These are phyloP conservation scores for Medicago lupulina DNA, from an alignment of 306 rosid species.

Conservation along the genomic window DNA sequence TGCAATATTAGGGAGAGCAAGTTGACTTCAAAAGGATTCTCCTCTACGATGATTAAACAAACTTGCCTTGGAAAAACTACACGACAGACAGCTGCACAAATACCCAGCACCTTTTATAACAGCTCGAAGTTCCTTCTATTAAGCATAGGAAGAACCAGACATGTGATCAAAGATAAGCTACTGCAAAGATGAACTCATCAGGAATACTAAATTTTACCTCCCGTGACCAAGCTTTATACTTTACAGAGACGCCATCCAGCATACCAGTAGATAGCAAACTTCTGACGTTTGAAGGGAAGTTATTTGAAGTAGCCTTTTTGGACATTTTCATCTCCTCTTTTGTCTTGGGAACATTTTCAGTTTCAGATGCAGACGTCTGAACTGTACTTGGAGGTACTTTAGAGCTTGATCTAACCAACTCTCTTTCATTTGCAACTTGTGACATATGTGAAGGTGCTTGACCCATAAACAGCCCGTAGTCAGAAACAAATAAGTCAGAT, in stretches of 20 bases:
- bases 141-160: slow-evolving; percentile 56
- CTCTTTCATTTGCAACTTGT: slow-evolving; percentile 52
- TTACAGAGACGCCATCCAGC: slow-evolving; percentile 89
- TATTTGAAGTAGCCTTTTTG: slow-evolving; percentile 66
- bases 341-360: slow-evolving; percentile 49
- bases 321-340: slow-evolving; percentile 62
- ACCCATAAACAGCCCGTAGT: slow-evolving; percentile 66
- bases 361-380: slow-evolving; percentile 46
- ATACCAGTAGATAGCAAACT: slow-evolving; percentile 86
- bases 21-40: slow-evolving; percentile 31
- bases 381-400: slow-evolving; percentile 2
- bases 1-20: slow-evolving; percentile 24
- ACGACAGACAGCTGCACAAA: slow-evolving; percentile 68
- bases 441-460: slow-evolving; percentile 43
- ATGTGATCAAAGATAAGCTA: slow-evolving; percentile 57
- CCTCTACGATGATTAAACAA: slow-evolving; percentile 16
- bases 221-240: slow-evolving; percentile 79
- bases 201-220: slow-evolving; percentile 67
- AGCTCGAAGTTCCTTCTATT: slow-evolving; percentile 70
- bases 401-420: slow-evolving; percentile 47
- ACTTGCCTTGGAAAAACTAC: slow-evolving; percentile 74
- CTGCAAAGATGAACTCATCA: slow-evolving; percentile 50
- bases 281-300: slow-evolving; percentile 81
- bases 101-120: slow-evolving; percentile 52
- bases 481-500: slow-evolving; percentile 28